Conservation (phyloP, 768 basidiomycete species). For the Tulasnella sp. region DNA sequence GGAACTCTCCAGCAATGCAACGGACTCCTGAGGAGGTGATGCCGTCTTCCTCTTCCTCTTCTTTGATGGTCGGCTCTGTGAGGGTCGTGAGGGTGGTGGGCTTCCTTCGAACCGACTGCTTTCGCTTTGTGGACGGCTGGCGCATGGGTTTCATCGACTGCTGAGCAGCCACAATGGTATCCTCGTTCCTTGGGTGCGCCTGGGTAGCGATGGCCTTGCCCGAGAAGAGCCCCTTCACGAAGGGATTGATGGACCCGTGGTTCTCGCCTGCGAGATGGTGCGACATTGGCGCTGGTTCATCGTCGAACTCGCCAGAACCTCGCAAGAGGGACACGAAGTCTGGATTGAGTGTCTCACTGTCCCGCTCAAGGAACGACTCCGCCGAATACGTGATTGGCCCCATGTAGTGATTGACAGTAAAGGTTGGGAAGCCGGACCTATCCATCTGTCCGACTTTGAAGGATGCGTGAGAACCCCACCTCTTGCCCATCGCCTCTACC, state of each 20-base stretch:
- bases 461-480: conserved; percentile 87
- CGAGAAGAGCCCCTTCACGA: conserved; percentile 83
- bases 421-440: conserved; percentile 70
- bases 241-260: conserved; percentile 77
- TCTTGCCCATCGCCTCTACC: conserved; percentile 87
- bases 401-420: conserved; percentile 86
- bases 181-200: conserved; percentile 84
- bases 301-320: conserved; percentile 30
- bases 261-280: conserved; percentile 34
- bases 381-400: conserved; percentile 87
- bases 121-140: conserved; percentile 78
- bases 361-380: conserved; percentile 80
- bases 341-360: conserved; percentile 80
- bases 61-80: conserved; percentile 28
- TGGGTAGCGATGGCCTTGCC: conserved; percentile 84
- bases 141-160: conserved; percentile 92
- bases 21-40: conserved; percentile 35
- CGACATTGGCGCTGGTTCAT: neutral
- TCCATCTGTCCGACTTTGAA: conserved; percentile 77
- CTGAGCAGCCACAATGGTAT: conserved; percentile 90
- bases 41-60: conserved; percentile 29
- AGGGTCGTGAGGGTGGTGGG: conserved; percentile 36
- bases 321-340: conserved; percentile 87
- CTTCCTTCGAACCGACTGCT: conserved; percentile 54
- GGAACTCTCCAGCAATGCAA: conserved; percentile 84